Evolutionary conservation across 2,329 filamentous ascomycete genomes (phyloP).

Genomic region (Aspergillus versicolor): DNA sequence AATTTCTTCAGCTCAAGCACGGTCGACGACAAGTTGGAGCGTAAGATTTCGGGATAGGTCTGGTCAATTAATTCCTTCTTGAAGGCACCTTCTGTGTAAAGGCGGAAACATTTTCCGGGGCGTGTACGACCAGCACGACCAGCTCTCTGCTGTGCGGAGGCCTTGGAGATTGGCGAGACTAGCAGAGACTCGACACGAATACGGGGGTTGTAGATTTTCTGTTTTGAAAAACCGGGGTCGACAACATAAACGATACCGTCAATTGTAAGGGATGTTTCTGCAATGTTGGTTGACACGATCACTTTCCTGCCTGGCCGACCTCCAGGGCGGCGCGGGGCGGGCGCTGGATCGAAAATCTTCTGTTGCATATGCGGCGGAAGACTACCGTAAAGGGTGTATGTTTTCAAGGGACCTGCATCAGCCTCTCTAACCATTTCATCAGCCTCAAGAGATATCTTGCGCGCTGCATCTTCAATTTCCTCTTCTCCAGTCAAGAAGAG

Average conservation of each 20-base stretch:
- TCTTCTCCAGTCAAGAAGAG: constrained; percentile 97
- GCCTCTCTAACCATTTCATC: constrained; percentile 91
- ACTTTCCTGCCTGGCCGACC: constrained; percentile 89
- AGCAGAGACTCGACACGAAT: constrained; percentile 94
- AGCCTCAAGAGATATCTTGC: constrained; percentile 85
- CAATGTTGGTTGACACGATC: constrained; percentile 96
- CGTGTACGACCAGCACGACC: constrained; percentile 99
- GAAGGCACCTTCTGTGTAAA: constrained; percentile 94
- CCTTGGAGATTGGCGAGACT: constrained; percentile 97
- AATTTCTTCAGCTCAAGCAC: constrained; percentile 97
- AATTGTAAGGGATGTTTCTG: constrained; percentile 95
- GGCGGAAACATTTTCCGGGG: constrained; percentile 94
- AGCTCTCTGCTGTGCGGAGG: constrained; percentile 92
- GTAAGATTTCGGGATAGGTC: constrained; percentile 92
- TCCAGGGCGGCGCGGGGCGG: constrained; percentile 67
- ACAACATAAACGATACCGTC: constrained; percentile 99
- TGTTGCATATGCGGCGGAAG: constrained; percentile 92
- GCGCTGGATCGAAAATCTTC: constrained; percentile 88
- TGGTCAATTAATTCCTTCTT: constrained; percentile 98
- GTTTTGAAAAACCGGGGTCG: constrained; percentile 98
- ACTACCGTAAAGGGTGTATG: constrained; percentile 93
- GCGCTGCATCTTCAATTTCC: constrained; percentile 94
- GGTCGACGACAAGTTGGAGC: constrained; percentile 91
- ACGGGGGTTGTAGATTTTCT: constrained; percentile 97
- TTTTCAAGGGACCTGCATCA: constrained; percentile 81